These are phyloP conservation scores for Albizia julibrissin DNA, from an alignment of 306 rosid genomes.

Conservation along the genomic window DNA sequence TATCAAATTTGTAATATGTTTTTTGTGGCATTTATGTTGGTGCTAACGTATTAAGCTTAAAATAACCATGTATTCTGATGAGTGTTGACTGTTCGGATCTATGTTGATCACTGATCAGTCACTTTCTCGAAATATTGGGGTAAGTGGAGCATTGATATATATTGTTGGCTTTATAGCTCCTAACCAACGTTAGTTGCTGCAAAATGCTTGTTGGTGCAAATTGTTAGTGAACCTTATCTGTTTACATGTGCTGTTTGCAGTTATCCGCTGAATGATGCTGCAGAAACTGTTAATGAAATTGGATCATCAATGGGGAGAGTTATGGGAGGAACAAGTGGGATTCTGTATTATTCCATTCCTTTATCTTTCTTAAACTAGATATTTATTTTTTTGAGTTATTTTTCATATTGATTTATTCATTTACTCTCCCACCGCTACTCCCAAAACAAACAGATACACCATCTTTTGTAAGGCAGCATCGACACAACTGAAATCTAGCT, in stretches of 20 bases:
- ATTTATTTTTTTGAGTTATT: slow-evolving; percentile 13
- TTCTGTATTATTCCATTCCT: slow-evolving; percentile 57
- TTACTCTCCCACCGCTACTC: neutral
- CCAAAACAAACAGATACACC: slow-evolving; percentile 51
- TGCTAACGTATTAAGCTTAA: neutral
- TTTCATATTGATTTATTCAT: neutral
- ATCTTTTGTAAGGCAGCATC: slow-evolving; percentile 85
- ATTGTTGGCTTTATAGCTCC: neutral
- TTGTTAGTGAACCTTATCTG: slow-evolving; percentile 37
- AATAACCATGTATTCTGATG: neutral
- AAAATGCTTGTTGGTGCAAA: slow-evolving; percentile 27
- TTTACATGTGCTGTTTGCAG: slow-evolving; percentile 48
- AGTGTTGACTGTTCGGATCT: neutral
- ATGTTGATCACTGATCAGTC: neutral
- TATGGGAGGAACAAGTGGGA: slow-evolving; percentile 99
- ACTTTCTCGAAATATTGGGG: neutral
- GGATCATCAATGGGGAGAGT: slow-evolving; percentile 78
- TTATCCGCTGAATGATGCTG: slow-evolving; percentile 93
- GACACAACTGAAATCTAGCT: slow-evolving; percentile 60
- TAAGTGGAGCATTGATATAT: neutral
- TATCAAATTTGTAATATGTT: neutral
- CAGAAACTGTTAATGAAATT: slow-evolving; percentile 81
- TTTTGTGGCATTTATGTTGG: neutral
- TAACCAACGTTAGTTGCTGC: slow-evolving; percentile 15
- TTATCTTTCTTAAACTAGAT: slow-evolving; percentile 20